Evolutionary conservation across 768 basidiomycete genomes (phyloP).

Genomic region (Clitopilus passeckerianus): DNA sequence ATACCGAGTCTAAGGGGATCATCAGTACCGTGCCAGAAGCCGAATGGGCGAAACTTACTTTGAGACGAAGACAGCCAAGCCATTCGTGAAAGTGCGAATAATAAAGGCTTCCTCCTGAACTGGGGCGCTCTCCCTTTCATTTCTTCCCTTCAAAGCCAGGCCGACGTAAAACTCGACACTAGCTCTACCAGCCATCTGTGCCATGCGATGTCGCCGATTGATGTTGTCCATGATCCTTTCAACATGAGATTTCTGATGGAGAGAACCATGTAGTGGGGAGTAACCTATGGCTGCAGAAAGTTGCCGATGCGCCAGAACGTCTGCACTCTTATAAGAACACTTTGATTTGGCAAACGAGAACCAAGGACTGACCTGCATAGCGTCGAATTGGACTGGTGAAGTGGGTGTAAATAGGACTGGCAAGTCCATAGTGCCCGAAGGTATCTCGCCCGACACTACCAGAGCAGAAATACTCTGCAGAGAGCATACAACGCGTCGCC

Average conservation of each 20-base stretch:
- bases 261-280: constrained; percentile 73
- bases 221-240: constrained; percentile 84
- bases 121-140: constrained; percentile 35
- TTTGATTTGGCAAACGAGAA: background rate
- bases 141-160: constrained; percentile 74
- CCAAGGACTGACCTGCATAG: constrained; percentile 68
- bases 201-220: constrained; percentile 91
- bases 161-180: constrained; percentile 98
- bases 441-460: constrained; percentile 90
- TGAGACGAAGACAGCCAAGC: constrained; percentile 92
- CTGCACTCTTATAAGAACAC: constrained; percentile 27
- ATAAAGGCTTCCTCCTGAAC: constrained; percentile 87
- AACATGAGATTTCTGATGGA: constrained; percentile 86
- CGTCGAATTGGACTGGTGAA: constrained; percentile 97
- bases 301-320: constrained; percentile 93
- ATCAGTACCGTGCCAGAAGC: constrained; percentile 1
- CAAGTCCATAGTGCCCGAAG: constrained; percentile 97
- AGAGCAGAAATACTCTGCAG: constrained; percentile 97
- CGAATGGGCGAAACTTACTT: constrained; percentile 48
- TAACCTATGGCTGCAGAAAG: constrained; percentile 87
- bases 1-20: constrained; percentile 67
- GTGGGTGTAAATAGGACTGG: constrained; percentile 95
- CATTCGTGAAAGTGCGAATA: constrained; percentile 91
- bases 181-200: constrained; percentile 95
- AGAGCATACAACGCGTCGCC: constrained; percentile 98